Evolutionary conservation across 345 rosid species (phyloP), one percentile per base, ranked within the genome.

Genomic region (Rubroshorea leprosula): DNA sequence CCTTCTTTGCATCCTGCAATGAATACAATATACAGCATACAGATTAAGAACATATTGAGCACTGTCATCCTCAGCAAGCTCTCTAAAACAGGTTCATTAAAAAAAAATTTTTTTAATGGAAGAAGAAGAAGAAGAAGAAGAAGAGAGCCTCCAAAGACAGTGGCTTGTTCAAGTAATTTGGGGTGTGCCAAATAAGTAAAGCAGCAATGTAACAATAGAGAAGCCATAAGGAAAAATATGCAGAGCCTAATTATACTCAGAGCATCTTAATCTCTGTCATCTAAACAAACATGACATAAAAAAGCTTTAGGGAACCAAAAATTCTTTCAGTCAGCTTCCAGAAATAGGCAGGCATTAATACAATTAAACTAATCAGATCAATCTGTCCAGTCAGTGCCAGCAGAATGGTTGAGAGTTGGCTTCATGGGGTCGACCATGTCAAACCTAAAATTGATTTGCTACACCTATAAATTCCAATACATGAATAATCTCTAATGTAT

Each of bases 1-100:
- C 78, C 51, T 77, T 77, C 64, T 67, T 71, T 50, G 82, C 81
- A 65, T 77, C 82, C 82, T 77, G 71, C 15, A 74, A 68, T 35
- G n/a, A 31, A 31, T 39, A 21, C 31, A 57, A 59, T 14, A 14
- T 24, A 12, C 23, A 26, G 23, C 11, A 60, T 41, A 41, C 35
- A 19, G 24, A 19, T 50, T 50, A 11, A 38, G 38, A 6, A 41
- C 13, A 51, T 61, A 44, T 6, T 29, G 5, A 29, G 9, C 35
- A 44, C n/a, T 16, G 17, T 4, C 14, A n/a, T 44, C 47, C 47
- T 44, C 16, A 13, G n/a, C 23, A 19, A 49, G 23, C 53, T 49
- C 9, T 5, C 53, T 49, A 49, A 49, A 13, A 49, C 46, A 26
- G 35, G 35, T 29, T n/a, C n/a, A n/a, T n/a, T n/a, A n/a, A n/a